Evolutionary conservation across 108 stramenopile genomes (phyloP).

Genomic region (Conticribra guillardii): DNA sequence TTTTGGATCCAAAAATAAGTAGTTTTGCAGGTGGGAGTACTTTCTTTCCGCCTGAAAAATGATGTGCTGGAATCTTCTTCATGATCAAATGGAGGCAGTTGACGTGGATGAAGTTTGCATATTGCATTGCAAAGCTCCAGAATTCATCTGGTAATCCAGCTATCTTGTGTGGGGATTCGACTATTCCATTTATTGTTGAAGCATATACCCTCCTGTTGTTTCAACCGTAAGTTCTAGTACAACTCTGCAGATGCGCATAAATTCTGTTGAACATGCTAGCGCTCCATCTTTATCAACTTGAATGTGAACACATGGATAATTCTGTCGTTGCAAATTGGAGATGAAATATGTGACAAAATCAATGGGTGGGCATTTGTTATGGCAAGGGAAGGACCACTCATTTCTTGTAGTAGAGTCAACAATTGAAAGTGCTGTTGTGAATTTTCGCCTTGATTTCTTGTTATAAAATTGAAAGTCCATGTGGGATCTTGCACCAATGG

Average conservation of each 20-base stretch:
- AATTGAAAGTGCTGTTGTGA: not conserved
- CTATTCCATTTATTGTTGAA: conserved; percentile 7
- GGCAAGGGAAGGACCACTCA: not conserved
- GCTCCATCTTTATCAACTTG: conserved; percentile 6
- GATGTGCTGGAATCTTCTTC: not conserved
- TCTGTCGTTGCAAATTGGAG: not conserved
- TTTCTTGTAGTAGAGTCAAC: not conserved
- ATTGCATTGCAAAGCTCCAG: not conserved
- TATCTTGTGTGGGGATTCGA: conserved; percentile 1
- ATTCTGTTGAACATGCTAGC: not conserved
- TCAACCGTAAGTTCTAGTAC: not conserved
- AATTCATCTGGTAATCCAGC: not conserved
- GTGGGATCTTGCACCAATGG: not conserved
- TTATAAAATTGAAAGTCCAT: not conserved
- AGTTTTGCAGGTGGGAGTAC: not conserved
- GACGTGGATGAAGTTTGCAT: not conserved
- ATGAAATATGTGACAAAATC: not conserved
- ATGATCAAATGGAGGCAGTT: not conserved
- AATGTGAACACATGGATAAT: not conserved
- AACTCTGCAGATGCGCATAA: not conserved
- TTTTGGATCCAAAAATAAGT: not conserved
- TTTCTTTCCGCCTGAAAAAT: not conserved
- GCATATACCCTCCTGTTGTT: conserved; percentile 5
- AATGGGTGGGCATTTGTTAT: conserved; percentile 2
- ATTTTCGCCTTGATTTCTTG: not conserved